Conservation (phyloP, 257 asterid species). For the Solanum tarijense region DNA sequence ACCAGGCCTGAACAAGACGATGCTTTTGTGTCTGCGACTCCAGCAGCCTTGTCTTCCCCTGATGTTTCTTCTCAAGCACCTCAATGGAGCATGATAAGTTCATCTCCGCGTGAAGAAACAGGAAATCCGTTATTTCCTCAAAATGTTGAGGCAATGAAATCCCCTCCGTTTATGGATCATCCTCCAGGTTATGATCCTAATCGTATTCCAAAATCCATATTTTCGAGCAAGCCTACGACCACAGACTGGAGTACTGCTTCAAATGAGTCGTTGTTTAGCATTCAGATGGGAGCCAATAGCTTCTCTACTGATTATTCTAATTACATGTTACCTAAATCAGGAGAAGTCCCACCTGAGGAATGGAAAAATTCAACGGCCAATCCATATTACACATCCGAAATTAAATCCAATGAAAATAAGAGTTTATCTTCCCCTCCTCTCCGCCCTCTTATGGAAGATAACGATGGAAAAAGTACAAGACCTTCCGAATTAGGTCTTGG, state of each 20-base stretch:
- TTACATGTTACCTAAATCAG: not conserved
- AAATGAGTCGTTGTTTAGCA: constrained; percentile 75
- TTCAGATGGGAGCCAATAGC: constrained; percentile 48
- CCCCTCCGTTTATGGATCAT: constrained; percentile 21
- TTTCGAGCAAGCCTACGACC: constrained; percentile 20
- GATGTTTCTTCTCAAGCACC: constrained; percentile 2
- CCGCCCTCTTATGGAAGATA: not conserved
- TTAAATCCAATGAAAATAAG: not conserved
- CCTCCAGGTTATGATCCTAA: constrained; percentile 42
- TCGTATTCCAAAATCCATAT: constrained; percentile 49
- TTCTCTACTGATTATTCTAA: constrained; percentile 36
- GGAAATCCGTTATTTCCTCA: not conserved
- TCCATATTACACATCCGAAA: not conserved
- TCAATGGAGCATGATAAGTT: constrained; percentile 23
- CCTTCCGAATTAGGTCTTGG: not conserved
- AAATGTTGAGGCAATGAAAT: constrained; percentile 7
- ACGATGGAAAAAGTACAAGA: not conserved
- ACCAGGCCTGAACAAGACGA: constrained; percentile 8
- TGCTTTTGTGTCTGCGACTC: constrained; percentile 4
- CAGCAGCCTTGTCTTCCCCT: not conserved
- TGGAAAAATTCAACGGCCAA: not conserved
- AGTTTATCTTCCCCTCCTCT: not conserved
- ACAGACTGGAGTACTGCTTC: constrained; percentile 74
- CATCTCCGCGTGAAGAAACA: constrained; percentile 6
- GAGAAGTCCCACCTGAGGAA: not conserved